phyloP scores from a whole-genome alignment of 345 rosid genomes.

The Alliaria petiolata region DNA sequence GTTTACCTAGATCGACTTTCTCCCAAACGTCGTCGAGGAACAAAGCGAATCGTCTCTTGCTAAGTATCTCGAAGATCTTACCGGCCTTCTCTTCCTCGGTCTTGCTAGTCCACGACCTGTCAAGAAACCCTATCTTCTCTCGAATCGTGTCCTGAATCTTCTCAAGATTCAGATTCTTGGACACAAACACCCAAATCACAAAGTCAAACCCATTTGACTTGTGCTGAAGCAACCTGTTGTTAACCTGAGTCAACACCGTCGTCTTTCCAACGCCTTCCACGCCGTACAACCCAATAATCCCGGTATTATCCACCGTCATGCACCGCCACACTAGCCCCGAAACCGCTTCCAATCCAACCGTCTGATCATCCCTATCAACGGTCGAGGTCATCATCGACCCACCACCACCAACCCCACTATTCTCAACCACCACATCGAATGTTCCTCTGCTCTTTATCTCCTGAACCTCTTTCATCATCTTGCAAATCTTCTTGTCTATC shows the following conservation, averaged over 20 bases:
- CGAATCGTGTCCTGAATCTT: conserved; percentile 35
- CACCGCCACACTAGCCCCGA: conserved; percentile 33
- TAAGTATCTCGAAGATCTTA: conserved; percentile 27
- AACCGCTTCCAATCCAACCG: conserved; percentile 35
- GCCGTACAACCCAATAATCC: conserved; percentile 36
- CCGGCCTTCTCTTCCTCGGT: conserved; percentile 23
- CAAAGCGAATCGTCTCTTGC: conserved; percentile 33
- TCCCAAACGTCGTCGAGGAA: conserved; percentile 42
- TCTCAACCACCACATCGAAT: conserved; percentile 32
- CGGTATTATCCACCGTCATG: conserved; percentile 26
- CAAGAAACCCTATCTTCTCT: conserved; percentile 33
- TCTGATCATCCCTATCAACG: conserved; percentile 26
- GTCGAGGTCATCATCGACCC: conserved; percentile 24
- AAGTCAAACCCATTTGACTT: conserved; percentile 29
- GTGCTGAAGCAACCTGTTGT: conserved; percentile 28
- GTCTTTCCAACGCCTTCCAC: conserved; percentile 42
- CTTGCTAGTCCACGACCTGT: conserved; percentile 31
- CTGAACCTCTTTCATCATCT: conserved; percentile 23
- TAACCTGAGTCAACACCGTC: conserved; percentile 38
- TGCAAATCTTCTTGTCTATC: conserved; percentile 25
- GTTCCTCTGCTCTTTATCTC: conserved; percentile 28
- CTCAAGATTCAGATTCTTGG: conserved; percentile 31
- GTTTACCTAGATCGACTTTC: conserved; percentile 28
- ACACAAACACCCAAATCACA: conserved; percentile 39
- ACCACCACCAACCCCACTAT: conserved; percentile 15